Evolutionary conservation across 1,139 yeast species (phyloP), one percentile per base, ranked within the genome.

Genomic region (Suhomyces kunorum): DNA sequence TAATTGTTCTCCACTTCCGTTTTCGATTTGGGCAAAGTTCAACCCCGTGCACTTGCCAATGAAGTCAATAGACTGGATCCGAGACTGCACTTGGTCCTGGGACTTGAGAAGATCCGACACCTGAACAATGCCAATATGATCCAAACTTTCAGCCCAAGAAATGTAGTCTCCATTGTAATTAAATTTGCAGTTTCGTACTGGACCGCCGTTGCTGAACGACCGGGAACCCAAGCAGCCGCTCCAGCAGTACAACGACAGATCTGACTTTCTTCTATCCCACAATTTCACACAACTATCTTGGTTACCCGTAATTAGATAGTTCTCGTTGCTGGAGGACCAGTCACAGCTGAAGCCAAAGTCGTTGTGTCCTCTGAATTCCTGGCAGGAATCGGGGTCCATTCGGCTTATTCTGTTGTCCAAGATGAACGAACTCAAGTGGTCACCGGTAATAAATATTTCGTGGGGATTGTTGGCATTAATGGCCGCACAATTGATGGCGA

Each of bases 321-420:
- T 59, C 19, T 72, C 77, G 46, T 72, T 63, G 3, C 46, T 42
- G 2, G 66, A 63, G 5, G 70, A 64, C 86, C 86, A 81, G 45
- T 80, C 85, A 54, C 84, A 80, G 34, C 81, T 69, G 50, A 80
- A 81, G 4, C 82, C 77, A 52, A 57, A 79, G 52, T 80, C 86
- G 34, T 59, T 56, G 54, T 80, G 86, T 3, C 81, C 83, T 15
- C 42, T 42, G 26, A 73, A 56, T 20, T 49, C 43, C 19, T 47
- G 43, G 32, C 55, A 41, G 27, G 47, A 34, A 24, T 39, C 42
- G 26, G 49, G 39, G 7, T 46, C 43, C 17, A 48, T 43, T 19
- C 40, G 38, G 6, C 43, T 46, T 8, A 57, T 43, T 40, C 81
- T 54, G 12, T 64, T 59, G 53, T 81, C 87, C 3, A 75, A 37